These are phyloP conservation scores for Pilaira anomala DNA, from an alignment of 192 early-diverging fungal genomes.

Conservation along the genomic window DNA sequence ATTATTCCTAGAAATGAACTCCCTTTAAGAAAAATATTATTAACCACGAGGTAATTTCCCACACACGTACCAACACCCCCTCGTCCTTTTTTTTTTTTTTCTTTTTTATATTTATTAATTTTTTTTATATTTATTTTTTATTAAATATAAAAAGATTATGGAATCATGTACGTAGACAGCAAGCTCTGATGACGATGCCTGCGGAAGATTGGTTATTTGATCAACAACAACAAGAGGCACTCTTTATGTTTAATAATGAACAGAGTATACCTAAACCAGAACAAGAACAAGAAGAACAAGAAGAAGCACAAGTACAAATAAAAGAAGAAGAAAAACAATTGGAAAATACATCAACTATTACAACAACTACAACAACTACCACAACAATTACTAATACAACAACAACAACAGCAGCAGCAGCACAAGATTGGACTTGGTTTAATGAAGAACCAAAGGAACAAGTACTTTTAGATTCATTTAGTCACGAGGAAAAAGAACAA, in stretches of 20 bases:
- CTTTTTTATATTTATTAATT: background rate
- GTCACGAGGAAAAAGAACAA: background rate
- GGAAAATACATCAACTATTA: background rate
- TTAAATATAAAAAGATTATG: conserved; percentile 6
- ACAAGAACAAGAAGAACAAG: background rate
- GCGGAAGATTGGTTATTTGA: conserved; percentile 8
- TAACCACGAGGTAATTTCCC: conserved; percentile 18
- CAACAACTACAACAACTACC: no score
- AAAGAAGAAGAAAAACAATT: background rate
- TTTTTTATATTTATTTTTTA: background rate
- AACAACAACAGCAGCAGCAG: no score
- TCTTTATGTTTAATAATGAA: no score
- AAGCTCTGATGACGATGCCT: background rate
- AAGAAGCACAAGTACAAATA: background rate
- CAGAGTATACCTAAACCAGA: background rate
- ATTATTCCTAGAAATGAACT: conserved; percentile 19
- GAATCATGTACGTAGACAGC: conserved; percentile 16
- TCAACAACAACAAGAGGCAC: background rate
- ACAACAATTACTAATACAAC: no score
- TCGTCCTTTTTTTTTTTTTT: background rate
- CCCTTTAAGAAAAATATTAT: conserved; percentile 21
- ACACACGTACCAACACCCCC: background rate
- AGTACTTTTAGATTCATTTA: background rate
- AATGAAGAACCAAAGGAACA: background rate
- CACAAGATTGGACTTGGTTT: background rate